Base-by-base conservation (phyloP, 225 moss, liverwort and hornwort genomes). In the Anthoceros angustus region DNA sequence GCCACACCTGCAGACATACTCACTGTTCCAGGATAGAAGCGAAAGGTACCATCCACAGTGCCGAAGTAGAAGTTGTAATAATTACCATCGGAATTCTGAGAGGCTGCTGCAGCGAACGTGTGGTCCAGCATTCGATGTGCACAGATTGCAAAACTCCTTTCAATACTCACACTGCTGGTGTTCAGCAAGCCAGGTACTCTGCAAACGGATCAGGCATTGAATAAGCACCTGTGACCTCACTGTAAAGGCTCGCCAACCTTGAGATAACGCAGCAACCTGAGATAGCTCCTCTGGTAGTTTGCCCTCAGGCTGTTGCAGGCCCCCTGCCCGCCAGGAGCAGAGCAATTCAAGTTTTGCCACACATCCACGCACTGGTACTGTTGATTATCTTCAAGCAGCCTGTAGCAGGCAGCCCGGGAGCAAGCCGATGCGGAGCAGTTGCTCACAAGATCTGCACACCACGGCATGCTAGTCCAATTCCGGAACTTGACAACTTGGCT, bases 41-140 rank as follows among this genome's bases (percentile, higher is more conserved):
- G 79, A 60, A 76, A 68, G 18, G 69, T 69, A 45, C 79, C 79
- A 60, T 73, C 76, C 42, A 76, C 66, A 38, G 76, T 68, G 61
- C 79, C 79, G 32, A 80, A 80, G 68, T 76, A 80, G 41, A 73
- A 80, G 46, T 76, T 73, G 68, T 71, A 80, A 61, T 66, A 76
- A 38, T 69, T 67, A 10, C 42, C 18, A 0, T 64, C 64, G 16
- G 42, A 20, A 68, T 76, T 71, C 39, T 5, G 32, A 10, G 64
- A 42, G 8, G 76, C 66, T 3, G 69, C n/a, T 25, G n/a, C n/a
- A n/a, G 2, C 7, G 18, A 80, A 80, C 21, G 69, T 32, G 4
- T 67, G 70, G 42, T 80, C 76, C 45, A 80, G 25, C 42, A 14
- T 62, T 39, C 79, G 76, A 67, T 80, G 79, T 41, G 69, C 71